phyloP scores from a whole-genome alignment of 2,329 filamentous ascomycete species.

The Colletotrichum sp. region DNA sequence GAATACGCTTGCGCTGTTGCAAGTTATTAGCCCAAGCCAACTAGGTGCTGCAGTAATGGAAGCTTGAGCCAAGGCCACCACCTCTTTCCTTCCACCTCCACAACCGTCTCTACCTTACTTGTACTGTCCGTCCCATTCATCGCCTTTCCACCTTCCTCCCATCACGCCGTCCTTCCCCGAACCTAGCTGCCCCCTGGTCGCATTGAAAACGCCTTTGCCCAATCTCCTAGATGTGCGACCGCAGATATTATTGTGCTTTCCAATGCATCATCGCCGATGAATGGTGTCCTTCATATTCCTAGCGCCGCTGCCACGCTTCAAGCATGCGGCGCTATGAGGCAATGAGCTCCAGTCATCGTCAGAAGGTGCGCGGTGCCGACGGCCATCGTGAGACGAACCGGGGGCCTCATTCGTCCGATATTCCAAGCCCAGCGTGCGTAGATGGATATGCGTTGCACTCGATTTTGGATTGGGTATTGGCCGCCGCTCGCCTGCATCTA shows the following conservation, averaged over 20 bases:
- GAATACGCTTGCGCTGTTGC: not conserved
- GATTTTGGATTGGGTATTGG: not conserved
- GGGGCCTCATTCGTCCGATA: constrained; percentile 18
- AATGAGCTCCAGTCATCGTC: constrained; percentile 17
- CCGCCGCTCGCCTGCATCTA: not conserved
- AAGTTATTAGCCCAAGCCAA: not conserved
- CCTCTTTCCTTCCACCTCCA: not conserved
- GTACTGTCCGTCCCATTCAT: not conserved
- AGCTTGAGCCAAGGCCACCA: not conserved
- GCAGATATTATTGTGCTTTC: constrained; percentile 3
- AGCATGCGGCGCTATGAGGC: constrained; percentile 10
- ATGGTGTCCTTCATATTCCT: not conserved
- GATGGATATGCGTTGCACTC: constrained; percentile 7
- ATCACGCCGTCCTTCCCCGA: not conserved
- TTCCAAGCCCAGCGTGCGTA: not conserved
- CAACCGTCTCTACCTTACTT: not conserved
- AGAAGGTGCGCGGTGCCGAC: constrained; percentile 10
- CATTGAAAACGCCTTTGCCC: not conserved
- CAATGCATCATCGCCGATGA: constrained; percentile 16
- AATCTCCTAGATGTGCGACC: not conserved
- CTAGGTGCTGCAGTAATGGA: not conserved
- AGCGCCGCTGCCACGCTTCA: constrained; percentile 14
- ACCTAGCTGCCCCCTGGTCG: not conserved
- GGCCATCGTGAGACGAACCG: constrained; percentile 8
- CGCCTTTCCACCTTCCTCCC: not conserved